phyloP scores from a whole-genome alignment of 192 early-diverging fungal species.

The Coemansia sp. region DNA sequence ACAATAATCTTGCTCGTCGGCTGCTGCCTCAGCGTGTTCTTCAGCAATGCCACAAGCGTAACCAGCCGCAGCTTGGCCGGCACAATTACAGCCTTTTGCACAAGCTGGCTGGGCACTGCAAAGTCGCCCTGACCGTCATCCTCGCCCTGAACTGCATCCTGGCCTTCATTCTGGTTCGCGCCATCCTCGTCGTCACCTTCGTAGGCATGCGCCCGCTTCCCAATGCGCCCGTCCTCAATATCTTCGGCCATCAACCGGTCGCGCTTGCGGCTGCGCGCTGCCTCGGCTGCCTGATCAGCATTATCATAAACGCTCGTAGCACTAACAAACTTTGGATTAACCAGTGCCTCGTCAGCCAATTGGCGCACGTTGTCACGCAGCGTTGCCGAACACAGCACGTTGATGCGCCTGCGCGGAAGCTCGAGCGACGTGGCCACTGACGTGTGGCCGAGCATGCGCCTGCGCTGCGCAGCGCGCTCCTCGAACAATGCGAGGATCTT shows the following conservation, averaged over 20 bases:
- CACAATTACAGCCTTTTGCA: conserved; percentile 78
- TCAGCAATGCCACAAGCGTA: conserved; percentile 73
- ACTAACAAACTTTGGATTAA: conserved; percentile 76
- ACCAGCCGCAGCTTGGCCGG: conserved; percentile 94
- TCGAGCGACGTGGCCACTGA: conserved; percentile 32
- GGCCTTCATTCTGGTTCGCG: conserved; percentile 13
- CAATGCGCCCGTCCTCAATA: conserved; percentile 18
- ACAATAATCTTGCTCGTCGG: conserved; percentile 67
- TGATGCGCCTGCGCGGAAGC: conserved; percentile 69
- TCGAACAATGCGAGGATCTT: conserved; percentile 66
- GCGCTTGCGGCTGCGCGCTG: conserved; percentile 23
- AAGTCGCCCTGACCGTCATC: conserved; percentile 39
- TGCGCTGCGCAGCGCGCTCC: conserved; percentile 29
- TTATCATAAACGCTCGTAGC: conserved; percentile 51
- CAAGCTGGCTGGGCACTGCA: conserved; percentile 81
- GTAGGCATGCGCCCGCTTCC: conserved; percentile 8
- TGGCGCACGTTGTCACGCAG: conserved; percentile 78
- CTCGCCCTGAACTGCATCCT: not conserved
- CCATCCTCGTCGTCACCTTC: conserved; percentile 41
- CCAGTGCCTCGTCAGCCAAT: conserved; percentile 75
- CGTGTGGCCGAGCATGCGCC: conserved; percentile 14
- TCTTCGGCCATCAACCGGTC: conserved; percentile 15
- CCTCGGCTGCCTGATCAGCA: conserved; percentile 34
- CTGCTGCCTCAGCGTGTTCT: conserved; percentile 47
- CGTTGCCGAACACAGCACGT: conserved; percentile 89